phyloP scores from a whole-genome alignment of 306 rosid species.

The Nissolia schottii region DNA sequence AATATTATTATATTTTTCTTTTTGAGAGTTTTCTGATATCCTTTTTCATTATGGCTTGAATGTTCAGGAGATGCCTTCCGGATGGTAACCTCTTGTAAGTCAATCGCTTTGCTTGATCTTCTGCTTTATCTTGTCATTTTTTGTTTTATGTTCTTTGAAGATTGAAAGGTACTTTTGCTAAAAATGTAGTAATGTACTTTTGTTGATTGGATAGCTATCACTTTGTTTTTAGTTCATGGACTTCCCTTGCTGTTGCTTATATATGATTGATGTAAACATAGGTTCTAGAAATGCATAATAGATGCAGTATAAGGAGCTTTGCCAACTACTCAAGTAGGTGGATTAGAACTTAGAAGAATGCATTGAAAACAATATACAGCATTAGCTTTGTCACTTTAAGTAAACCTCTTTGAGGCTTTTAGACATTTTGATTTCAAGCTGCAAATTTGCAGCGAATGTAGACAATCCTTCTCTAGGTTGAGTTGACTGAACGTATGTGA shows the following conservation, averaged over 20 bases:
- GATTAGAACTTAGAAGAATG: neutral
- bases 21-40: conserved; percentile 30
- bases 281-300: neutral
- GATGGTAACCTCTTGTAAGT: conserved; percentile 98
- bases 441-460: neutral
- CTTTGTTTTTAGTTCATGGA: neutral
- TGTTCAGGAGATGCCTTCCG: conserved; percentile 71
- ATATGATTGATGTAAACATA: neutral
- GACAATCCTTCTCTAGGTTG: neutral
- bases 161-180: too few species aligned
- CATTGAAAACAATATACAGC: neutral
- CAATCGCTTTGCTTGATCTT: neutral
- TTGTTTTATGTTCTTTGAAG: neutral
- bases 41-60: conserved; percentile 14
- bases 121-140: neutral
- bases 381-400: neutral
- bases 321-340: neutral
- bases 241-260: neutral
- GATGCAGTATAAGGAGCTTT: neutral
- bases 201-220: neutral
- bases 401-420: neutral
- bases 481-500: neutral
- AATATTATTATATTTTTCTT: neutral
- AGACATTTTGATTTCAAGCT: neutral
- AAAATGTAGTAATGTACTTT: neutral